Base-by-base conservation (phyloP, 1,284 basidiomycete species). In the Rhodofomes roseus region DNA sequence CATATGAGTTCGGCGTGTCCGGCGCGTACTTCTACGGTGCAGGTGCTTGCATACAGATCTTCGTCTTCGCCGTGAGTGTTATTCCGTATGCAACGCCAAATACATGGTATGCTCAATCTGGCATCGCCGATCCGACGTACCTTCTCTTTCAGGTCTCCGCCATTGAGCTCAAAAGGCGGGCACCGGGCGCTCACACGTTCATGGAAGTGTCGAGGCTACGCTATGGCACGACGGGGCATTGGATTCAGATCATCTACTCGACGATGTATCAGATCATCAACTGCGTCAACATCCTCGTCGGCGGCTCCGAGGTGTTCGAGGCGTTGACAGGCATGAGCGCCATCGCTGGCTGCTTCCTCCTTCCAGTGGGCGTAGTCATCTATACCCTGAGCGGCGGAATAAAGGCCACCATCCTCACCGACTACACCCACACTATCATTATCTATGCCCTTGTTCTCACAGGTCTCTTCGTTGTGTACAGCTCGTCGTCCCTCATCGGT, bases 271-370 rank as follows among this genome's bases (percentile, higher is more conserved):
- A 52, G 31, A 36, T 52, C 50, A 52, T 52, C 50, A 52, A 52
- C 50, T 52, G 50, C 34, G 50, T 52, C 31, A 52, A 52, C 50
- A 52, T 60, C 7, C 40, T 60, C 18, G 55, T 60, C 52, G 59
- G 59, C 37, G 79, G 78, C 0, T 70, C 69, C 6, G 78, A 77
- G 0, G 78, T 79, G 1, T 76, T 81, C 44, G 68, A 70, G 29
- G 73, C 73, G 27, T 68, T 85, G 16, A 83, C 82, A 0, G 77
- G 77, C 1, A 77, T 79, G 73, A 71, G 69, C 61, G 76, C 74
- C 7, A 64, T 76, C 55, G 79, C 79, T 2, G 62, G 60, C 2
- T 62, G 59, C 29, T 66, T 65, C 37, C 54, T 66, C 20, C 56
- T 66, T 7, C 65, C 65, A 4, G 50, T 65, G 0, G 65, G 65